phyloP scores from a whole-genome alignment of 192 early-diverging fungal species.

The Oehlia diaphana region DNA sequence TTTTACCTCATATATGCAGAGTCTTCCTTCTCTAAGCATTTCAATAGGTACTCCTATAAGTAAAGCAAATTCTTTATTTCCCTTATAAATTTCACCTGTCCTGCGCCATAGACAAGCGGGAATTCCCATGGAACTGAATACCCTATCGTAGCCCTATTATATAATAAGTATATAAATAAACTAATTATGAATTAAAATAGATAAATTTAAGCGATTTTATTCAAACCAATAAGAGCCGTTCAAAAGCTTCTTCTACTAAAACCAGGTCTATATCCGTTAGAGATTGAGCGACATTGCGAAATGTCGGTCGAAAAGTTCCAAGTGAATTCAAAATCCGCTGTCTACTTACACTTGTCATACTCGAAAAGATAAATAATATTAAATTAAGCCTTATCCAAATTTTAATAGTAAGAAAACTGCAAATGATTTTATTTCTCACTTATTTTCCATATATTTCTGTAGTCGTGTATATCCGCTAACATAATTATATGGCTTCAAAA shows the following conservation, averaged over 20 bases:
- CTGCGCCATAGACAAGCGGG: conserved; percentile 95
- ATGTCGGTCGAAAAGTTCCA: conserved; percentile 85
- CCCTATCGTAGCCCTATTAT: conserved; percentile 85
- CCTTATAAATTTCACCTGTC: conserved; percentile 95
- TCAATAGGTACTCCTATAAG: conserved; percentile 85
- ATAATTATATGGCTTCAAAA: conserved; percentile 97
- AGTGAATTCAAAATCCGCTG: conserved; percentile 86
- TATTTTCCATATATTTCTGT: conserved; percentile 87
- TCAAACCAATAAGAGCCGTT: conserved; percentile 78
- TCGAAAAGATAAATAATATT: conserved; percentile 17
- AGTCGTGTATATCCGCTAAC: conserved; percentile 87
- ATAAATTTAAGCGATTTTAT: neutral
- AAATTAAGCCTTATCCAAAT: conserved; percentile 16
- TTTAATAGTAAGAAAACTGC: conserved; percentile 10
- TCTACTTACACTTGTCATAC: conserved; percentile 68
- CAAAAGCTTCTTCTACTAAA: conserved; percentile 94
- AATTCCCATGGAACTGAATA: conserved; percentile 93
- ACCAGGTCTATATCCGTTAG: conserved; percentile 94
- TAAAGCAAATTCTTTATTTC: conserved; percentile 92
- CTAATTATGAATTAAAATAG: neutral
- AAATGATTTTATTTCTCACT: conserved; percentile 45
- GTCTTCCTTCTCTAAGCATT: conserved; percentile 68
- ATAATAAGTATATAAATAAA: neutral
- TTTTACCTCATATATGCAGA: conserved; percentile 48
- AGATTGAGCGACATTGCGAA: conserved; percentile 82